phyloP scores from a whole-genome alignment of 805 yeast species.

The Wickerhamomyces bovis region DNA sequence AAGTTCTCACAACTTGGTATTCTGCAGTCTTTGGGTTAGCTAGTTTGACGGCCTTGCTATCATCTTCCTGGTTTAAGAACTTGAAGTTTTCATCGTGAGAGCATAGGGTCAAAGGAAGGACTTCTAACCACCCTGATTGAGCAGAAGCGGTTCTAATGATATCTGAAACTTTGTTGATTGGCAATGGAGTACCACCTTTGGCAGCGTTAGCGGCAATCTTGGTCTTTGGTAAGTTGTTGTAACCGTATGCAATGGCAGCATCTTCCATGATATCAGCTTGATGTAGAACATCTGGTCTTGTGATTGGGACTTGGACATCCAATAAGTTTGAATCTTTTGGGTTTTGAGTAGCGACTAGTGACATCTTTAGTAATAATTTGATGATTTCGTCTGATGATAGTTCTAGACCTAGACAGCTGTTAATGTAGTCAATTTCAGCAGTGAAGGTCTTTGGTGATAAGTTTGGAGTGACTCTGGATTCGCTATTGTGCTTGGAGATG shows the following conservation, averaged over 20 bases:
- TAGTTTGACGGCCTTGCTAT: conserved; percentile 77
- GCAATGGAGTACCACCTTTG: conserved; percentile 78
- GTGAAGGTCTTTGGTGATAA: conserved; percentile 58
- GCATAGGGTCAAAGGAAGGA: conserved; percentile 89
- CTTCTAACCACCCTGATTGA: conserved; percentile 94
- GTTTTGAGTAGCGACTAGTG: conserved; percentile 58
- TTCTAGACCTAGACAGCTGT: conserved; percentile 85
- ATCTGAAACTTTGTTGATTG: conserved; percentile 86
- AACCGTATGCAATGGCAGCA: conserved; percentile 94
- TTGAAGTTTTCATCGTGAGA: conserved; percentile 96
- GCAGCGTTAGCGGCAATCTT: conserved; percentile 72
- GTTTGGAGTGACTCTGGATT: conserved; percentile 72
- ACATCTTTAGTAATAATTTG: conserved; percentile 71
- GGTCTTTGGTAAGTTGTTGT: conserved; percentile 77
- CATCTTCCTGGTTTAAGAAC: conserved; percentile 70
- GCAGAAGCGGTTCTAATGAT: conserved; percentile 87
- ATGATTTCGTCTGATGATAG: conserved; percentile 63
- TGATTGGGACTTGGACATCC: conserved; percentile 69
- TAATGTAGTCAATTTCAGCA: conserved; percentile 80
- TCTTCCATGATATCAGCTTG: conserved; percentile 99
- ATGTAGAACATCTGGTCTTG: conserved; percentile 93
- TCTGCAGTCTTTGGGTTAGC: conserved; percentile 96
- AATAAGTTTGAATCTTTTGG: conserved; percentile 34
- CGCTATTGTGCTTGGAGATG: conserved; percentile 71
- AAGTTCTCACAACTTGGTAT: conserved; percentile 96